Conservation (phyloP, 2,329 filamentous ascomycete species). For the Talaromyces sp. region DNA sequence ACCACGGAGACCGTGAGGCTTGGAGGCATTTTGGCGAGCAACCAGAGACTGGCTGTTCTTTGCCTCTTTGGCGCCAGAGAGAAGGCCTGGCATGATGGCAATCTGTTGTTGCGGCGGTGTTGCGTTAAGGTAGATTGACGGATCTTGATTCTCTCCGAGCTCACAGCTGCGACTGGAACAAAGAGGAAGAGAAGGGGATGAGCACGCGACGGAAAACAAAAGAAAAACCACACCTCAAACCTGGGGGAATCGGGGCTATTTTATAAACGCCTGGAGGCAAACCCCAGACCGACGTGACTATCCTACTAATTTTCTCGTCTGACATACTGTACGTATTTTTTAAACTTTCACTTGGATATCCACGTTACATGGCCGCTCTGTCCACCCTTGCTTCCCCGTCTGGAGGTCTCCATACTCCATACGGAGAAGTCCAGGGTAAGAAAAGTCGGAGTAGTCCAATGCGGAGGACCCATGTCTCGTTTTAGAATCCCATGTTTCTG, state of each 20-base stretch:
- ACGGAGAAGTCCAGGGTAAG: not conserved
- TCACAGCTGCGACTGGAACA: constrained; percentile 5
- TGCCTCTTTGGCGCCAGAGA: constrained; percentile 1
- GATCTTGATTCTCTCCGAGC: constrained; percentile 2
- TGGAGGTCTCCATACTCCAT: constrained; percentile 12
- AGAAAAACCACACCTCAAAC: not conserved
- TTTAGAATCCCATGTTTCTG: constrained; percentile 4
- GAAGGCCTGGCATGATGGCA: not conserved
- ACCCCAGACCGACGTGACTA: constrained; percentile 2
- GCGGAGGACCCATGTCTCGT: constrained; percentile 7
- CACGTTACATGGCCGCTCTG: constrained; percentile 9
- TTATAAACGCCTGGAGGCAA: constrained; percentile 5
- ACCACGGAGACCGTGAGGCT: constrained; percentile 34
- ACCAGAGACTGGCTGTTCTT: constrained; percentile 34
- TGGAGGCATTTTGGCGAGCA: constrained; percentile 34
- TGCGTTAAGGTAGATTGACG: not conserved
- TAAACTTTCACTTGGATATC: not conserved
- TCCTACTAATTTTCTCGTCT: not conserved
- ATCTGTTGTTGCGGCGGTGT: constrained; percentile 1
- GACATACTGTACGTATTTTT: not conserved
- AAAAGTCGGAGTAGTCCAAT: not conserved
- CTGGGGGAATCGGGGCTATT: not conserved
- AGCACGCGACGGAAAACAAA: not conserved
- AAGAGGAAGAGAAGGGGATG: not conserved
- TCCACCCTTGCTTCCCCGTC: not conserved